Base-by-base conservation (phyloP, 148 eudicot species). In the Camellia sinensis region DNA sequence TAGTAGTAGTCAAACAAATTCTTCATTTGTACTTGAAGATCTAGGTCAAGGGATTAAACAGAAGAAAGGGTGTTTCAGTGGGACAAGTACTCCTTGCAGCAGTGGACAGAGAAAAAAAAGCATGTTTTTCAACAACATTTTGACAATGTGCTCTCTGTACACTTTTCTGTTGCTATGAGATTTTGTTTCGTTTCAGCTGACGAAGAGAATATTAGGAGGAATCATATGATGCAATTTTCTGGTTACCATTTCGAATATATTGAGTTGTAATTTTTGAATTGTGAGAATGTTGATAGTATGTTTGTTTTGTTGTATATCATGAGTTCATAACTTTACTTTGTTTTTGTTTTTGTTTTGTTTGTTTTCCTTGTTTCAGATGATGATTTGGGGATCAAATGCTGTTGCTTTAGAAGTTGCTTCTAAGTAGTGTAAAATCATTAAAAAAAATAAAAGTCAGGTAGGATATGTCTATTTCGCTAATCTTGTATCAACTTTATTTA, bases 51-150 rank as follows among this genome's bases (percentile, higher is more conserved):
- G 97, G 68, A 91, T 93, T 37, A 81, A 86, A 81, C 97, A 93
- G 85, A 89, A 83, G 86, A 79, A 83, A 67, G 97, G 97, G 64
- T 93, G 97, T 79, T 93, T 83, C 67, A 93, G 97, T 71, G 97
- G 97, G 75, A 83, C 87, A 29, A 85, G 86, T 41, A 17, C 62
- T 53, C 78, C 88, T 70, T 93, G 97, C 79, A 93, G 84, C 75
- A 56, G 66, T 60, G 87, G 82, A 53, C 61, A 45, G 37, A 80
- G 73, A 76, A 65, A 12, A 45, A 71, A 67, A 70, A 45, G 57
- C 40, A 19, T 67, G 67, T 19, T 54, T 67, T 67, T 67, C 11
- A 17, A 56, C 21, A 6, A 54, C 21, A 50, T 53, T 56, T 67
- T 74, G 9, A 0, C 10, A 6, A 6, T 15, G 6, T 29, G 61